Evolutionary conservation across 108 stramenopile species (phyloP), one percentile per base, ranked within the genome.

Genomic region (Cyclotella baltica): DNA sequence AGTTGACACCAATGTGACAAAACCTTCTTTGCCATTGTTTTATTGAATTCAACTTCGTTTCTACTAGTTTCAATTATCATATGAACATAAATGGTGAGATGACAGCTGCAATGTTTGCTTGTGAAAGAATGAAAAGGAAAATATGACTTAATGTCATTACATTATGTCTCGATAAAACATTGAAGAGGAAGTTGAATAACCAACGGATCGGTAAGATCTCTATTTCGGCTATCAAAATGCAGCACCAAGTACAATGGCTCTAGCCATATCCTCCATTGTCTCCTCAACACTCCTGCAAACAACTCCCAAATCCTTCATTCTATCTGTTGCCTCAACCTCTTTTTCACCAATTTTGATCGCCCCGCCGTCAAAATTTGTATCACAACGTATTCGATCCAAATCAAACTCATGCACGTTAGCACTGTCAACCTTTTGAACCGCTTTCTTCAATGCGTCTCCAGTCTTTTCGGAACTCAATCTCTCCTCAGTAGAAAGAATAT

Each of bases 261-360:
- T 53, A 22, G 86, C 89, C 88, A 90, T 93, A 61, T 91, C 93
- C n/a, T 67, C 46, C 62, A 93, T 89, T 3, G 94, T 95, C 29
- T 89, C 87, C 37, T 92, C 80, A 16, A 90, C 88, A 25, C 90
- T 78, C 34, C 87, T 71, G 61, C 88, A 67, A 4, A 74, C 77
- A 16, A 90, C 62, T 13, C 89, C 89, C 52, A 92, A 56, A 22
- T 89, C 77, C 35, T 68, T 27, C 68, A 95, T 67, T 72, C 84
- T 56, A 16, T 86, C 77, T 16, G 64, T 58, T 3, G 90, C 81
- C 8, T 91, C 89, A 13, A 88, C 89, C 73, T 95, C 94, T 66
- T 68, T 55, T 13, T 78, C 61, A 25, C 94, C 94, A 69, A 95
- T 93, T 30, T 87, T 87, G 57, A 95, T 93, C 22, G 90, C 90